Percentiles rank a stretch among this genome's conserved stretches.
phyloP scores from a whole-genome alignment of 2,329 filamentous ascomycete genomes.

The Exophiala calicioides region DNA sequence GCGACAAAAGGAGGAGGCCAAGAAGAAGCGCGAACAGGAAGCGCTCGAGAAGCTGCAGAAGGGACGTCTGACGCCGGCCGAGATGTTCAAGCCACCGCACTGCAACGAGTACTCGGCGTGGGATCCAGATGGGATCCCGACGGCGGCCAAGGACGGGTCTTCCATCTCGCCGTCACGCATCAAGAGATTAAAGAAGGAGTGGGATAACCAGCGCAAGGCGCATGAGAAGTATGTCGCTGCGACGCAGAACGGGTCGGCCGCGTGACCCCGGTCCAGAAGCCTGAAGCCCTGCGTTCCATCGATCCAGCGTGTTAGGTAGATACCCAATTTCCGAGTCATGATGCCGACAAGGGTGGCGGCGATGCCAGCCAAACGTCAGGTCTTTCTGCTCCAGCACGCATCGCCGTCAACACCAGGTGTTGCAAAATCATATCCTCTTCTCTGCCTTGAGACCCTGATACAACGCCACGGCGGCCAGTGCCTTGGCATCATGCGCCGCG shows the following conservation, averaged over 20 bases:
- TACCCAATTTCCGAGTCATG: too few relatives aligned
- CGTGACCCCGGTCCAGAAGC: too few relatives aligned
- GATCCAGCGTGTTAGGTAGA: constrained; percentile 7
- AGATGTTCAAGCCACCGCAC: constrained; percentile 58
- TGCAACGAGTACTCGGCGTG: constrained; percentile 69
- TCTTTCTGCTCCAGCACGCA: not conserved
- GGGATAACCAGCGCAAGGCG: constrained; percentile 85
- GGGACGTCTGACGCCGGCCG: constrained; percentile 58
- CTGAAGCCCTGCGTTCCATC: too few relatives aligned
- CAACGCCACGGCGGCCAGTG: constrained; percentile 56
- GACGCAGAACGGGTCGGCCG: constrained; percentile 16
- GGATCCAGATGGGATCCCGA: constrained; percentile 81
- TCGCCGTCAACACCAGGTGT: not conserved
- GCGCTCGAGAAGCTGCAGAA: constrained; percentile 55
- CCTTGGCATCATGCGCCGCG: constrained; percentile 58
- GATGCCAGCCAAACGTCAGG: too few relatives aligned
- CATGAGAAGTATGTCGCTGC: constrained; percentile 63
- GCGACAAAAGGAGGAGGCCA: constrained; percentile 53
- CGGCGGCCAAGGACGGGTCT: constrained; percentile 71
- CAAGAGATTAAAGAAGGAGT: constrained; percentile 87
- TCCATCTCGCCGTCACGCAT: constrained; percentile 76
- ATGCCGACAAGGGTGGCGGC: too few relatives aligned
- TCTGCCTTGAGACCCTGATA: constrained; percentile 40
- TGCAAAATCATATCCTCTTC: constrained; percentile 15
- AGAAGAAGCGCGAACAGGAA: constrained; percentile 59